A percentile compares a stretch with the other conserved stretches of the same genome.
Conservation (phyloP, 2,329 filamentous ascomycete genomes). For the Claviceps africana region DNA sequence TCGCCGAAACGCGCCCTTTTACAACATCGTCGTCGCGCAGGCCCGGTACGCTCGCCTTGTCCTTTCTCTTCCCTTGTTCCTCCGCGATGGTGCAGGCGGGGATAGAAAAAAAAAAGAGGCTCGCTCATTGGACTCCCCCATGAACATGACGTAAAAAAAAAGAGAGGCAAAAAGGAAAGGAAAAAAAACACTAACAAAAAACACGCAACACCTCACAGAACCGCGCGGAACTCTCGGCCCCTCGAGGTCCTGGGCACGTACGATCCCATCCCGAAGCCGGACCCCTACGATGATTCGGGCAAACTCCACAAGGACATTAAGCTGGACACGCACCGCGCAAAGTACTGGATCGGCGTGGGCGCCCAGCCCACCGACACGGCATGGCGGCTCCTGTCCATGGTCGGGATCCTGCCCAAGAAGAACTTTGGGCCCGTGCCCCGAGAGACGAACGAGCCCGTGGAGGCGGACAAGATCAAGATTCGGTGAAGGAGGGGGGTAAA, state of each 20-base stretch:
- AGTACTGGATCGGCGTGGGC: conserved; percentile 95
- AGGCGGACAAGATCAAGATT: conserved; percentile 16
- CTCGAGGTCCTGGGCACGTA: conserved; percentile 84
- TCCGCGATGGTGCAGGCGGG: no score
- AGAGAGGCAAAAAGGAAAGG: no score
- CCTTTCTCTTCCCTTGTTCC: neutral
- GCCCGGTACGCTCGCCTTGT: conserved; percentile 47
- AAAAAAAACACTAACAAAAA: neutral
- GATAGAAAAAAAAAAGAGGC: no score
- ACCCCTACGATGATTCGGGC: conserved; percentile 46
- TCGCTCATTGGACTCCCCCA: no score
- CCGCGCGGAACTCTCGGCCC: conserved; percentile 74
- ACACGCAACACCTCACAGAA: conserved; percentile 36
- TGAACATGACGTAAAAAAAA: neutral
- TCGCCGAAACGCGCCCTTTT: conserved; percentile 75
- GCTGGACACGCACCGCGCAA: conserved; percentile 64
- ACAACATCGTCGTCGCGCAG: conserved; percentile 94
- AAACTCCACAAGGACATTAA: conserved; percentile 82
- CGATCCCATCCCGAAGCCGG: conserved; percentile 50
- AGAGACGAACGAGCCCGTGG: conserved; percentile 13
- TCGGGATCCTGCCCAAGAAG: conserved; percentile 31
- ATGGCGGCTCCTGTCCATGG: conserved; percentile 77
- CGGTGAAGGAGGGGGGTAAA: conserved; percentile 8
- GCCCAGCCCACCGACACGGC: conserved; percentile 85
- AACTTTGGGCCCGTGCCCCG: conserved; percentile 19